These are phyloP conservation scores for Syzygium grande DNA, from an alignment of 345 rosid species.

Conservation along the genomic window DNA sequence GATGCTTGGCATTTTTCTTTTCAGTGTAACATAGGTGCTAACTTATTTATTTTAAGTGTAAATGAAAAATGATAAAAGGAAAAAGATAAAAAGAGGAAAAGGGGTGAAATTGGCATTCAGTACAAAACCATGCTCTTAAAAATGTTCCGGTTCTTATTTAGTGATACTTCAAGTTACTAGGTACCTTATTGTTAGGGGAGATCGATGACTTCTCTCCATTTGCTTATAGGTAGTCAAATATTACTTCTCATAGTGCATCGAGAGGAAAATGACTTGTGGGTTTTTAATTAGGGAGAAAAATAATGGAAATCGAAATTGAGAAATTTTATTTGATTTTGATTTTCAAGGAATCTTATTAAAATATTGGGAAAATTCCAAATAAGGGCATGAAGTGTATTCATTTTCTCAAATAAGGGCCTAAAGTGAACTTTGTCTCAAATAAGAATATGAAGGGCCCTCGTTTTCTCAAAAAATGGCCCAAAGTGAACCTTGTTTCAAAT, in stretches of 20 bases:
- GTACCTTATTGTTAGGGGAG: neutral
- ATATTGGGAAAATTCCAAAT: too few relatives aligned
- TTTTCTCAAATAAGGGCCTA: too few relatives aligned
- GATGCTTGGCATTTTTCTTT: neutral
- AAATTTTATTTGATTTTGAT: too few relatives aligned
- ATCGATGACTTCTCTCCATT: neutral
- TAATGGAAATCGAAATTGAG: neutral
- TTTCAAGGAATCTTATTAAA: too few relatives aligned
- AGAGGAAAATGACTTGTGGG: neutral
- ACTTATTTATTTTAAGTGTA: neutral
- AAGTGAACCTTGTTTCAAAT: too few relatives aligned
- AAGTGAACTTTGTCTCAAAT: too few relatives aligned
- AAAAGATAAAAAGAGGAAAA: too few relatives aligned
- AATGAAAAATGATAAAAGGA: too few relatives aligned
- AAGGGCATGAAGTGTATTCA: too few relatives aligned
- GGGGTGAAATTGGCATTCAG: neutral
- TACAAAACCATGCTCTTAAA: neutral
- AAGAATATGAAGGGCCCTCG: too few relatives aligned
- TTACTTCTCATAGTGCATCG: neutral
- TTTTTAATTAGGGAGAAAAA: neutral
- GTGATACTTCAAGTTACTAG: neutral
- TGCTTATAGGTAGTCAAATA: neutral
- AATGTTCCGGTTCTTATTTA: neutral
- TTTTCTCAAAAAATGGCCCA: too few relatives aligned
- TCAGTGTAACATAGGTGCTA: neutral